Conservation (phyloP, 352 stramenopile species). For the Pythium graminicola region DNA sequence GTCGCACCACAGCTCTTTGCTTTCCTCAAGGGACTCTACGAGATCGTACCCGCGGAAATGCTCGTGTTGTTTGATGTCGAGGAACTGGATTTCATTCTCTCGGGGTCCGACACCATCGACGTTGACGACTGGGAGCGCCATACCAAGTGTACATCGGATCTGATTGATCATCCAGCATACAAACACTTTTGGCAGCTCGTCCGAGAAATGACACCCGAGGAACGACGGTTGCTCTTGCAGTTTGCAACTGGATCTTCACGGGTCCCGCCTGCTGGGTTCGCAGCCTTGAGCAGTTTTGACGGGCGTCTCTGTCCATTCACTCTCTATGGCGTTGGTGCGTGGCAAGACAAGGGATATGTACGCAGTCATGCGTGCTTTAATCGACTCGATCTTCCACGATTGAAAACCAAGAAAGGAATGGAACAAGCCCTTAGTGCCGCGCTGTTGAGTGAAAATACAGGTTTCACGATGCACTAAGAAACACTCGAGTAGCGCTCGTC, state of each 20-base stretch:
- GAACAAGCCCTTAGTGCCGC: slow-evolving; percentile 9
- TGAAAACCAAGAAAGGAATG: slow-evolving; percentile 11
- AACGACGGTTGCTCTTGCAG: slow-evolving; percentile 61
- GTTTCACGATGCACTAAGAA: slow-evolving; percentile 13
- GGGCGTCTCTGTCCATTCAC: slow-evolving; percentile 44
- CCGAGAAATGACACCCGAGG: slow-evolving; percentile 76
- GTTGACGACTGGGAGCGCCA: slow-evolving; percentile 94
- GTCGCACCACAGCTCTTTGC: slow-evolving; percentile 46
- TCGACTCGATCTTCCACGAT: slow-evolving; percentile 85
- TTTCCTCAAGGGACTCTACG: slow-evolving; percentile 91
- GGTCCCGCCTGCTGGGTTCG: slow-evolving; percentile 27
- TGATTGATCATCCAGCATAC: slow-evolving; percentile 31
- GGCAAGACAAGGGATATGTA: slow-evolving; percentile 36
- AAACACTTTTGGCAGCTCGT: slow-evolving; percentile 97
- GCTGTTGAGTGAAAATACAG: slow-evolving; percentile 13
- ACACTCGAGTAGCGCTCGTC: neutral
- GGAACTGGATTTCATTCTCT: slow-evolving; percentile 96
- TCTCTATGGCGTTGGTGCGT: slow-evolving; percentile 26
- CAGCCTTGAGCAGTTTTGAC: slow-evolving; percentile 23
- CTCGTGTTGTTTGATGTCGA: slow-evolving; percentile 95
- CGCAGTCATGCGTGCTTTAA: slow-evolving; percentile 40
- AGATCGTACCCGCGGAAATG: slow-evolving; percentile 92
- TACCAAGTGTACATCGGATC: slow-evolving; percentile 57
- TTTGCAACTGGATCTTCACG: slow-evolving; percentile 48
- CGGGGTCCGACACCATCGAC: slow-evolving; percentile 92